Evolutionary conservation across 495 filamentous ascomycete species (phyloP).

Genomic region (Cudoniella acicularis): DNA sequence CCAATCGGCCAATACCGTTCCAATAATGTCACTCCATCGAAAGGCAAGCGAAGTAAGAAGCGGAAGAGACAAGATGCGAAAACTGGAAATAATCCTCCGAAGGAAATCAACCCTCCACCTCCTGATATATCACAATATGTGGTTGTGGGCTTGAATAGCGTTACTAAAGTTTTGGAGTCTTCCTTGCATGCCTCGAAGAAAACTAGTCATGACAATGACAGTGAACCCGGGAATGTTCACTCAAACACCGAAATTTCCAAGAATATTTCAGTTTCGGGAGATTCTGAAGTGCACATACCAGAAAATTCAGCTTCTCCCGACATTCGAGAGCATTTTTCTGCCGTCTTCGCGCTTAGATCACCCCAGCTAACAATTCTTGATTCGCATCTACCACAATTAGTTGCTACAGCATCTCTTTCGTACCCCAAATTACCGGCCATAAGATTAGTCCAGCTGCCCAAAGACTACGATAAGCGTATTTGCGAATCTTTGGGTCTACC

Average conservation of each 20-base stretch:
- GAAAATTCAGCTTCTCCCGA: neutral
- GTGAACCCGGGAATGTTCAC: neutral
- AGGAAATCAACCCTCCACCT: conserved; percentile 28
- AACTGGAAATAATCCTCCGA: conserved; percentile 6
- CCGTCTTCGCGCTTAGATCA: conserved; percentile 51
- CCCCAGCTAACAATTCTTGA: conserved; percentile 47
- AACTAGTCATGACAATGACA: neutral
- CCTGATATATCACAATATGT: conserved; percentile 49
- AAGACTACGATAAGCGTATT: conserved; percentile 47
- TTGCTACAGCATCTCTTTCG: conserved; percentile 45
- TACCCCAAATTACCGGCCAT: conserved; percentile 34
- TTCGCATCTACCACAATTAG: conserved; percentile 58
- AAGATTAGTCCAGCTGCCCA: conserved; percentile 52
- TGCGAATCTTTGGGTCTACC: conserved; percentile 49
- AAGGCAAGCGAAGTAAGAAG: conserved; percentile 46
- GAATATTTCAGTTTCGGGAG: neutral
- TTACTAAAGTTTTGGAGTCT: conserved; percentile 50
- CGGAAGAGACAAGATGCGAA: conserved; percentile 28
- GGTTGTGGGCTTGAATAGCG: conserved; percentile 54
- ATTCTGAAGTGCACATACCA: conserved; percentile 3
- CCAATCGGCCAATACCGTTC: conserved; percentile 53
- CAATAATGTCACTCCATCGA: conserved; percentile 43
- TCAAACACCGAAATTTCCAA: neutral
- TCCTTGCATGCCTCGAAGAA: conserved; percentile 24
- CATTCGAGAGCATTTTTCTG: conserved; percentile 29